Conservation (phyloP, 495 filamentous ascomycete genomes). For the Hypoxylon cercidicola region DNA sequence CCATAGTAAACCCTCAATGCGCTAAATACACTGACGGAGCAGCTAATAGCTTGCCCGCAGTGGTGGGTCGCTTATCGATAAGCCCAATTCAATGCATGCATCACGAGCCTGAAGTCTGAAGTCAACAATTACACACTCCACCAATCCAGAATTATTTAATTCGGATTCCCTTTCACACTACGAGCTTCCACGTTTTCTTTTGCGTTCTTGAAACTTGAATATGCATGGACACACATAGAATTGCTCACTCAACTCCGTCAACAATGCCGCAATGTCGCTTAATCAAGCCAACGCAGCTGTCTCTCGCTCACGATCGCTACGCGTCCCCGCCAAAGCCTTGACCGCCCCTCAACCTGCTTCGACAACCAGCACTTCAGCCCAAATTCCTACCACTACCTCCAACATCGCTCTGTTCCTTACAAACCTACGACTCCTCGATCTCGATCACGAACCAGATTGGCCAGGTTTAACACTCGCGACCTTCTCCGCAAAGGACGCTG, state of each 20-base stretch:
- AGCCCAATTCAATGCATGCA: constrained; percentile 2
- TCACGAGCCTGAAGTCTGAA: constrained; percentile 8
- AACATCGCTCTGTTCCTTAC: constrained; percentile 76
- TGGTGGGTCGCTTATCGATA: constrained; percentile 21
- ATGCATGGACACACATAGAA: background rate
- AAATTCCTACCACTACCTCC: constrained; percentile 53
- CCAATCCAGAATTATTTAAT: constrained; percentile 2
- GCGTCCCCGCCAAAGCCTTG: constrained; percentile 42
- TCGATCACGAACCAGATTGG: constrained; percentile 81
- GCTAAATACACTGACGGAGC: too few species aligned
- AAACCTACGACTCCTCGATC: constrained; percentile 80
- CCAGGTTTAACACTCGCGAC: constrained; percentile 71
- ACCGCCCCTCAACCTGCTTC: constrained; percentile 42
- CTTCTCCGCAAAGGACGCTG: constrained; percentile 72
- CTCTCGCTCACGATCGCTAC: constrained; percentile 42
- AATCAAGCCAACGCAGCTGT: constrained; percentile 36
- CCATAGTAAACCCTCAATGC: too few species aligned
- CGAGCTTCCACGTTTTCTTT: too few species aligned
- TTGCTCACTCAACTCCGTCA: background rate
- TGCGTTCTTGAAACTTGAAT: too few species aligned
- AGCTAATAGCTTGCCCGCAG: too few species aligned
- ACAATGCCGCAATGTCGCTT: constrained; percentile 47
- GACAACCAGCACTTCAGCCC: constrained; percentile 23
- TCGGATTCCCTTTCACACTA: background rate
- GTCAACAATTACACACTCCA: constrained; percentile 28